Evolutionary conservation across 495 filamentous ascomycete species (phyloP), one percentile per base, ranked within the genome.

Genomic region (Penicillium odoratum): DNA sequence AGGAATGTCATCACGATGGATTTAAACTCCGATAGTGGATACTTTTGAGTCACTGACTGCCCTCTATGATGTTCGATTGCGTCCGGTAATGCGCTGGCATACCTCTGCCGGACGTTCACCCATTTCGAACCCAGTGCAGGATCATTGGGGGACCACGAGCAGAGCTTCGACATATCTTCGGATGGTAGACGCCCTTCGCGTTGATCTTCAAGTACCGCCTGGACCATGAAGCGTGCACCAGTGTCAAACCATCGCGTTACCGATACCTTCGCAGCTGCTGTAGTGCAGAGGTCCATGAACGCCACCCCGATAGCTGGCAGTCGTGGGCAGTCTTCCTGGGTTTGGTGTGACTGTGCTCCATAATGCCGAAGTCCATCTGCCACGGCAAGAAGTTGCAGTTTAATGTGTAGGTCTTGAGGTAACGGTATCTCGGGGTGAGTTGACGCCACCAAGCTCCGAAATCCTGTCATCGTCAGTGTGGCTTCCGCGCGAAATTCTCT

Each of bases 201-300:
- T 43, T 76, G 75, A 54, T 80, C 77, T 61, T 85, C 81, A 7
- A 81, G 40, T 4, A 66, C 69, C 6, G 81, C 78, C 48, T 85
- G 81, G 10, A 78, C 60, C 67, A 83, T 77, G 57, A 80, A 81
- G 25, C 75, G 72, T 0, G 68, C 74, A 1, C 76, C 73, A 7
- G 82, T 60, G 10, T 77, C 68, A 56, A 78, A 72, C 77, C 76
- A 83, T 5, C 61, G 48, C n/a, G 46, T 48, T 31, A 57, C 36
- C 9, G 64, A 67, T 33, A 70, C 48, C 10, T 58, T 66, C 3
- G 54, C 47, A 3, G 53, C 56, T 18, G 74, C 75, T 4, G 68
- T 44, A 2, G 70, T 65, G 34, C 80, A 83, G 3, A 86, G 55
- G 6, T 69, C 62, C 67, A 84, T 73, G 60, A 87, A 84, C 8